These are phyloP conservation scores for Pseudogymnoascus sp. DNA, from an alignment of 2,329 filamentous ascomycete species.

Conservation along the genomic window DNA sequence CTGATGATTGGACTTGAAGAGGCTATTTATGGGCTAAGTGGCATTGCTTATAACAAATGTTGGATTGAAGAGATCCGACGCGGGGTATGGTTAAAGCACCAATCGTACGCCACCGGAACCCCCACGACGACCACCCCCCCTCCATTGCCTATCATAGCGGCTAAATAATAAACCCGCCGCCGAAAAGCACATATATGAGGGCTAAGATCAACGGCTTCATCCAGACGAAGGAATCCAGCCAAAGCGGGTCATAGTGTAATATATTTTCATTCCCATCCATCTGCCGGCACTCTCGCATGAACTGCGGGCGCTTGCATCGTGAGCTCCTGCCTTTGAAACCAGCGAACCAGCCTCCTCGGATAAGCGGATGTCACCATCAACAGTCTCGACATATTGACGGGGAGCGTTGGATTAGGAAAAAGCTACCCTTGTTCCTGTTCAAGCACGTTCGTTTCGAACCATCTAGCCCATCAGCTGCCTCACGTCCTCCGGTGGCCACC, in stretches of 20 bases:
- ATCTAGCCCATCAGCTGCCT: conserved; percentile 83
- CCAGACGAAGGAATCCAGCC: neutral
- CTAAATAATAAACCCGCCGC: conserved; percentile 9
- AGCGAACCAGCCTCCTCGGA: conserved; percentile 2
- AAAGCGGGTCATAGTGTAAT: neutral
- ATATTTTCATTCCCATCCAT: neutral
- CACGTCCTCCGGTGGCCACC: conserved; percentile 90
- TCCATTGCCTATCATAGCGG: neutral
- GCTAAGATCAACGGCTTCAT: conserved; percentile 6
- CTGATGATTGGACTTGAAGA: conserved; percentile 5
- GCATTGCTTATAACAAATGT: neutral
- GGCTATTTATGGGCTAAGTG: conserved; percentile 9
- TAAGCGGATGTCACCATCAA: neutral
- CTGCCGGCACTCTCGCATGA: neutral
- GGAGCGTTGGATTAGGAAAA: neutral
- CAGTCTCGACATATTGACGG: neutral
- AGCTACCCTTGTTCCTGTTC: neutral
- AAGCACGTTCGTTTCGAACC: neutral
- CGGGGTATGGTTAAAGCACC: conserved; percentile 8
- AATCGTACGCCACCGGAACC: neutral
- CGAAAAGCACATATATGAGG: neutral
- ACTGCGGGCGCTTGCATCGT: neutral
- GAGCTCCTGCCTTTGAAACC: neutral
- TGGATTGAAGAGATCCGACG: neutral
- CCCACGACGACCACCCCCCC: neutral